Conservation (phyloP, 768 basidiomycete species). For the Pleurotus tuoliensis region DNA sequence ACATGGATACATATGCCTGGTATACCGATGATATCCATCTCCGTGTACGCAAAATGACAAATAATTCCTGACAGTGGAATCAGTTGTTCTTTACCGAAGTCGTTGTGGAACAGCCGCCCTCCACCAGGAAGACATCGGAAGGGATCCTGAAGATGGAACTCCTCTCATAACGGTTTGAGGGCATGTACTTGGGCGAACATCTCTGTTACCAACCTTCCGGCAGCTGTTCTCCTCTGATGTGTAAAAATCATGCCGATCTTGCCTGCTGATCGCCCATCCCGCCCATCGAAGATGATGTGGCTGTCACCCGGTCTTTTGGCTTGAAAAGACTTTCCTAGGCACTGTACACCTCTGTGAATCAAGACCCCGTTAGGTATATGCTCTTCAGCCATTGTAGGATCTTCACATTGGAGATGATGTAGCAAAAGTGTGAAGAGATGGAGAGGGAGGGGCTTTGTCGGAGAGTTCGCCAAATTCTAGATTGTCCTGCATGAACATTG, state of each 20-base stretch:
- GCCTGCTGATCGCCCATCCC: constrained; percentile 6
- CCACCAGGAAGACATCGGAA: constrained; percentile 11
- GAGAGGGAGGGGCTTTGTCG: not conserved
- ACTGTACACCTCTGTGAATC: not conserved
- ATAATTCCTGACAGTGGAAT: constrained; percentile 8
- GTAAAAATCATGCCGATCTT: constrained; percentile 8
- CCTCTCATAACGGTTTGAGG: not conserved
- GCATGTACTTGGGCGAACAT: constrained; percentile 3
- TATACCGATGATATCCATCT: not conserved
- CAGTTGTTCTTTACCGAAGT: not conserved
- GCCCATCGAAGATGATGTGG: constrained; percentile 7
- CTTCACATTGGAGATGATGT: not conserved
- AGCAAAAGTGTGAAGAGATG: not conserved
- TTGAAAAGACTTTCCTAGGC: not conserved
- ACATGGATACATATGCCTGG: constrained; percentile 5
- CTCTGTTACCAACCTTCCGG: not conserved
- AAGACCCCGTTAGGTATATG: not conserved
- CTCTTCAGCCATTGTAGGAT: not conserved
- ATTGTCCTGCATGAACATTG: constrained; percentile 11
- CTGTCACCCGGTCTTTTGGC: not conserved
- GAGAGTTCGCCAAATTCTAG: constrained; percentile 1
- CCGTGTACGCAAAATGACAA: constrained; percentile 11
- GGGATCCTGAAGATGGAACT: not conserved
- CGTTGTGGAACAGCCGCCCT: constrained; percentile 13
- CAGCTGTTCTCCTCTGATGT: not conserved